phyloP scores from a whole-genome alignment of 768 basidiomycete genomes.

The Mycena galopus region DNA sequence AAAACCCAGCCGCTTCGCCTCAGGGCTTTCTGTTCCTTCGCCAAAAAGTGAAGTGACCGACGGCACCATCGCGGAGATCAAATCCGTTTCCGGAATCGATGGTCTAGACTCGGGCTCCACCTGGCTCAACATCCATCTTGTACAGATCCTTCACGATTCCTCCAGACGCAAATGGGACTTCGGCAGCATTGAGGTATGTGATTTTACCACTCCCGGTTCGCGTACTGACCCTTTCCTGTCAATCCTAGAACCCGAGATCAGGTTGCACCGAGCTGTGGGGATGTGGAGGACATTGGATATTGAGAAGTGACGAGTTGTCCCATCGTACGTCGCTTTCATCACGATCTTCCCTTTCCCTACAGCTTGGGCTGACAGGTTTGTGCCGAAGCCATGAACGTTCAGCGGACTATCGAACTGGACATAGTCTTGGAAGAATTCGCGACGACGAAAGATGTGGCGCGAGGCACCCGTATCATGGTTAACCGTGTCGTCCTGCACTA shows the following conservation, averaged over 20 bases:
- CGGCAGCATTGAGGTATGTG: too few species aligned
- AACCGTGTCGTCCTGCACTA: constrained; percentile 10
- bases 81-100: neutral
- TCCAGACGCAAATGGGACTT: too few species aligned
- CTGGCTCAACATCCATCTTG: constrained; percentile 25
- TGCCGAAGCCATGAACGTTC: too few species aligned
- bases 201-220: too few species aligned
- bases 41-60: constrained; percentile 17
- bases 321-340: constrained; percentile 11
- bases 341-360: constrained; percentile 28
- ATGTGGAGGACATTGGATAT: too few species aligned
- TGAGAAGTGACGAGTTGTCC: neutral
- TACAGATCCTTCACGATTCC: neutral
- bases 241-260: too few species aligned
- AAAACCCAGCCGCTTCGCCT: too few species aligned
- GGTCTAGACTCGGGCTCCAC: neutral
- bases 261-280: too few species aligned
- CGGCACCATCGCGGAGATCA: constrained; percentile 22
- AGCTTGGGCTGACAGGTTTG: too few species aligned
- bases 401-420: neutral
- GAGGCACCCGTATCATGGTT: too few species aligned
- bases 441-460: constrained; percentile 25
- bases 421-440: constrained; percentile 20
- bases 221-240: too few species aligned
- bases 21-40: constrained; percentile 10